Evolutionary conservation across 345 rosid species (phyloP).

Genomic region (Angophora floribunda): DNA sequence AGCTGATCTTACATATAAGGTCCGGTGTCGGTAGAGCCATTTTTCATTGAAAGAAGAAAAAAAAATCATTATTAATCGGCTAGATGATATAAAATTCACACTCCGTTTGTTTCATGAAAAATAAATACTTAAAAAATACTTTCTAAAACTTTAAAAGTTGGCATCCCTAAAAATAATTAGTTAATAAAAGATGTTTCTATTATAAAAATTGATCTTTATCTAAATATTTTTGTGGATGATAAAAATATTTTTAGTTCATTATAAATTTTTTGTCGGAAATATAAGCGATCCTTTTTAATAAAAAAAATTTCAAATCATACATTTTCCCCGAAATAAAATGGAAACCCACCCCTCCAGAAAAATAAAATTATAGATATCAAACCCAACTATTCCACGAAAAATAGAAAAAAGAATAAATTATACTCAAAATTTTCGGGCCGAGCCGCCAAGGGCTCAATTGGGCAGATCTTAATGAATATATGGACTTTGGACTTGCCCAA

Average conservation of each 20-base stretch:
- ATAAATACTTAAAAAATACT: too few species aligned
- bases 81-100: background rate
- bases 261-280: too few species aligned
- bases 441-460: background rate
- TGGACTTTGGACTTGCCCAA: background rate
- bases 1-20: background rate
- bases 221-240: too few species aligned
- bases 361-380: background rate
- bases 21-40: background rate
- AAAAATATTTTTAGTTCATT: too few species aligned
- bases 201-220: too few species aligned
- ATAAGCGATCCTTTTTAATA: accelerated
- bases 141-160: too few species aligned
- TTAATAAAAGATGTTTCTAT: too few species aligned
- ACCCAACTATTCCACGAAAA: background rate
- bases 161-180: background rate
- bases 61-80: background rate
- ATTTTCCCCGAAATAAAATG: background rate
- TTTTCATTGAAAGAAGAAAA: background rate
- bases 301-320: accelerated
- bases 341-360: too few species aligned
- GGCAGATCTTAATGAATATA: background rate
- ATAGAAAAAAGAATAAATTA: background rate
- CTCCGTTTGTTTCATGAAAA: too few species aligned
- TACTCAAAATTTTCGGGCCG: background rate